These are phyloP conservation scores for Venturia aucupariae DNA, from an alignment of 2,329 filamentous ascomycete genomes.

Conservation along the genomic window DNA sequence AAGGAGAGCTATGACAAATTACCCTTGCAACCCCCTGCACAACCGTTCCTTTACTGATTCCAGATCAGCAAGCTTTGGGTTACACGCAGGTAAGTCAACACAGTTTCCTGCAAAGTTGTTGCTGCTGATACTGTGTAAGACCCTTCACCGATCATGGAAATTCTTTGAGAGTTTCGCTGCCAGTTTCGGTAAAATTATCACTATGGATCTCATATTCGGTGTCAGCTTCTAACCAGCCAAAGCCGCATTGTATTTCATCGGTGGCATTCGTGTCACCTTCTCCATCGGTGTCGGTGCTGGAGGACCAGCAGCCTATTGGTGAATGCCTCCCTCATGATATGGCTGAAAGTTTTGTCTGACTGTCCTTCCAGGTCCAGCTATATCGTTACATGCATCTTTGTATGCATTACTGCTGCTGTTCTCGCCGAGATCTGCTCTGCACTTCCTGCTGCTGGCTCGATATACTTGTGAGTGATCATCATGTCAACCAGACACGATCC, in stretches of 20 bases:
- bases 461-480: slow-evolving; percentile 37
- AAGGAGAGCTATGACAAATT: slow-evolving; percentile 16
- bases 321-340: slow-evolving; percentile 10
- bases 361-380: slow-evolving; percentile 44
- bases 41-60: neutral
- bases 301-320: slow-evolving; percentile 53
- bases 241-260: slow-evolving; percentile 54
- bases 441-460: slow-evolving; percentile 49
- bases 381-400: slow-evolving; percentile 50
- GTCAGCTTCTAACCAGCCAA: slow-evolving; percentile 7
- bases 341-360: neutral
- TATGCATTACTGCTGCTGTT: slow-evolving; percentile 51
- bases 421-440: slow-evolving; percentile 53
- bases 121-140: slow-evolving; percentile 4
- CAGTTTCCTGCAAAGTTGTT: neutral
- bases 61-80: slow-evolving; percentile 13
- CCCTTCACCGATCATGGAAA: slow-evolving; percentile 14
- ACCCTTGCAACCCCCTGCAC: neutral
- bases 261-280: slow-evolving; percentile 51
- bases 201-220: too few species aligned
- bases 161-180: slow-evolving; percentile 16
- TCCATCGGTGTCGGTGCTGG: slow-evolving; percentile 54
- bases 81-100: slow-evolving; percentile 13
- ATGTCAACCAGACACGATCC: neutral
- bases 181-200: slow-evolving; percentile 10